These are phyloP conservation scores for Penicillium decumbens DNA, from an alignment of 2,329 filamentous ascomycete genomes.

Conservation along the genomic window DNA sequence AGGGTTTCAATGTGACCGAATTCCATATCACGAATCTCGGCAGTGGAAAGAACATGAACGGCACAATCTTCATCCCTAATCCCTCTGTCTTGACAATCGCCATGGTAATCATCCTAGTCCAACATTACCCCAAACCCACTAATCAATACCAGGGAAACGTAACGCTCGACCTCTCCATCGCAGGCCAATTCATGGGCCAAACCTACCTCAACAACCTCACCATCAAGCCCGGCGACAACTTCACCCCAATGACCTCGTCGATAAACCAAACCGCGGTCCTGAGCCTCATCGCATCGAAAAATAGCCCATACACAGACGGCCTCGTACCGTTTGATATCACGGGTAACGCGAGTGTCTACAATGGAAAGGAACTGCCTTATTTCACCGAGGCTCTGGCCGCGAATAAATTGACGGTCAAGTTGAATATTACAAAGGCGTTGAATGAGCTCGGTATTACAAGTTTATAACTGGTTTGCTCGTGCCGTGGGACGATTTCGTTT, in stretches of 20 bases:
- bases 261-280: constrained; percentile 44
- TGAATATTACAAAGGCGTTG: constrained; percentile 43
- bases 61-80: constrained; percentile 55
- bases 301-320: constrained; percentile 42
- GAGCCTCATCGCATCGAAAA: constrained; percentile 23
- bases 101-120: constrained; percentile 36
- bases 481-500: no score
- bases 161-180: constrained; percentile 50
- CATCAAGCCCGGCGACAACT: constrained; percentile 53
- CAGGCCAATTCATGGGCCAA: constrained; percentile 47
- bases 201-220: constrained; percentile 49
- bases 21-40: constrained; percentile 41
- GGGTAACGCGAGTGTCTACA: constrained; percentile 47
- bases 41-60: constrained; percentile 53
- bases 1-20: constrained; percentile 48
- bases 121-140: constrained; percentile 1
- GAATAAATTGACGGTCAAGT: constrained; percentile 43
- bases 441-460: constrained; percentile 8
- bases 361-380: constrained; percentile 51
- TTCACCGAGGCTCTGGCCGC: constrained; percentile 49
- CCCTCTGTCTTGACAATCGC: constrained; percentile 54
- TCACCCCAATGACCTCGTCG: constrained; percentile 46
- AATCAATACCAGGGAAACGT: constrained; percentile 47
- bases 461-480: background rate
- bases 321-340: constrained; percentile 50